Evolutionary conservation across 208 protist genomes (phyloP), one percentile per base, ranked within the genome.

Genomic region (Phytomonas sp.): DNA sequence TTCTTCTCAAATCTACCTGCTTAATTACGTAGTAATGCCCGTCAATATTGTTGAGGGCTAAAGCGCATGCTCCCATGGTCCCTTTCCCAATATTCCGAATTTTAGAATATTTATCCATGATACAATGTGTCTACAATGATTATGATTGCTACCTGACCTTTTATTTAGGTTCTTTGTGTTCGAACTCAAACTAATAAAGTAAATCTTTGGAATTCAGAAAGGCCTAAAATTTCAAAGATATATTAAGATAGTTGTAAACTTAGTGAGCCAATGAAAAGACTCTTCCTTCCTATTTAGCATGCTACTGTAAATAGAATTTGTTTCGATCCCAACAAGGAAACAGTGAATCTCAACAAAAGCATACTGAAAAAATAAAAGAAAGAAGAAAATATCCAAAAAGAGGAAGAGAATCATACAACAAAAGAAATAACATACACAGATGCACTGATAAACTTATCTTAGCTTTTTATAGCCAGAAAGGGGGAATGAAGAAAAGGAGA

Each of bases 21-120:
- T 98, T 98, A 63, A 98, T 96, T 10, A 98, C 92, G 72, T 97
- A 98, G 59, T 86, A 91, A 72, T 93, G 91, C 19, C 88, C 89
- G 63, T 98, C 90, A 23, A 95, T 89, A 70, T 95, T 97, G 78
- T 94, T 94, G 64, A 88, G 86, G 11, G 87, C 92, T 3, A 98
- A 81, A 12, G 85, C 87, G 64, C 92, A 96, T n/a, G 91, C 81
- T n/a, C 94, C 94, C 90, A 97, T 97, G 70, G 95, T 97, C 37
- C 94, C 94, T 68, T 96, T 97, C 23, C 94, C 94, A 72, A 98
- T 93, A n/a, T 89, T 88, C 7, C 88, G 76, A 19, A 97, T 80
- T 69, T 94, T 97, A 0, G 87, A 89, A 69, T 91, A 97, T 64
- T 95, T 96, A 60, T 97, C 91, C 93, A 97, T 96, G 12, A 23